Base-by-base conservation (phyloP, 2,329 filamentous ascomycete genomes). In the Myriosclerotinia curreyana region DNA sequence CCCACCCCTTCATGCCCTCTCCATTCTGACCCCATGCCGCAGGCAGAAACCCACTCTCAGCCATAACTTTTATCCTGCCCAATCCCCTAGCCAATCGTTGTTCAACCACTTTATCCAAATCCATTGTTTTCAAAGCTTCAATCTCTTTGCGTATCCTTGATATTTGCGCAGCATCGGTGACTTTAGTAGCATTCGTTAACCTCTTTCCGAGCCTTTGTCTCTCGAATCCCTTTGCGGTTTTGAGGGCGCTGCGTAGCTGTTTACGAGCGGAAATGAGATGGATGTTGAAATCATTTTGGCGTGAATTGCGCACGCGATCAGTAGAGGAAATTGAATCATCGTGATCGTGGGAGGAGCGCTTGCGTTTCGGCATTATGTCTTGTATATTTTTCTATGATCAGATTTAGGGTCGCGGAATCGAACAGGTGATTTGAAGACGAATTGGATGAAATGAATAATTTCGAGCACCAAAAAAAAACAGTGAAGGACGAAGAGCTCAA, bases 171-270 rank as follows among this genome's bases (percentile, higher is more conserved):
- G 76, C 68, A 2, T 76, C 73, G 20, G 77, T 70, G 60, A 78
- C 79, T 60, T 77, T 76, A 58, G 77, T 80, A 17, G 84, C 75
- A 50, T 82, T 79, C 74, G 85, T 88, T 66, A 76, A 59, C 62
- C 87, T 82, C 66, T 90, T 80, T 20, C 80, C 79, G 56, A 85
- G 82, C 68, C 92, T 90, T 77, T 94, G 91, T 53, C 90, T 83
- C 78, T 94, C 90, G 72, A 91, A 89, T 54, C 87, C 87, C 73
- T 90, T 91, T 64, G 87, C 88, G 14, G 82, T 79, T 75, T 92
- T 92, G 66, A 94, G 80, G 0, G 87, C 88, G 65, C 85, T 82
- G 66, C 82, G 82, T 11, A 94, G 79, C 44, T 86, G 81, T 72
- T 84, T 85, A 68, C 82, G 80, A 70, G 81, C 78, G 69, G 83